A percentile compares a stretch with the other conserved stretches of the same genome.
Conservation (phyloP, 345 rosid species). For the Boechera stricta region DNA sequence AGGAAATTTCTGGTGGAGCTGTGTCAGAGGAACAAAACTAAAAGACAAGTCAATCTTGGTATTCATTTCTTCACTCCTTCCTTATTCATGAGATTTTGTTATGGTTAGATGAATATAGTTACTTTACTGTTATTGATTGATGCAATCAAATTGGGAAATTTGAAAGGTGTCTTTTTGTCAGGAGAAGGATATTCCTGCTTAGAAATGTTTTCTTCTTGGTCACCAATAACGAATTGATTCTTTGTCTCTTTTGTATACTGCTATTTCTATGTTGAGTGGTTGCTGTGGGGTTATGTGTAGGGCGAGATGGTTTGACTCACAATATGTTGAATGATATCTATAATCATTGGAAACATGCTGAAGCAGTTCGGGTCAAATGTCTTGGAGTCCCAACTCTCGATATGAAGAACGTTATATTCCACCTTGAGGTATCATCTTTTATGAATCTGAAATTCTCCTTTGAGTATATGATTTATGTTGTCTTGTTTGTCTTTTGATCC, state of each 20-base stretch:
- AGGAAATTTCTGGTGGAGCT: slow-evolving; percentile 74
- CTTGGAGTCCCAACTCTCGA: slow-evolving; percentile 90
- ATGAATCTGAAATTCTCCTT: too few species aligned
- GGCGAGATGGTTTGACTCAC: slow-evolving; percentile 97
- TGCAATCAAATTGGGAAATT: background rate
- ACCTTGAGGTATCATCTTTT: slow-evolving; percentile 70
- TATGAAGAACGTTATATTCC: slow-evolving; percentile 82
- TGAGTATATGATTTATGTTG: background rate
- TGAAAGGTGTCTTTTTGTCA: background rate
- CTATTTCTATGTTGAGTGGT: slow-evolving; percentile 3
- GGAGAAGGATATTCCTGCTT: background rate
- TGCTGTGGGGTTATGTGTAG: slow-evolving; percentile 44
- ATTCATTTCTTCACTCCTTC: background rate
- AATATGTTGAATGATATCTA: slow-evolving; percentile 92
- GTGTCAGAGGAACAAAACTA: slow-evolving; percentile 72
- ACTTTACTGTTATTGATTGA: background rate
- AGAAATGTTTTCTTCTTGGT: background rate
- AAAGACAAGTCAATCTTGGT: slow-evolving; percentile 79
- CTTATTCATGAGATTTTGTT: background rate
- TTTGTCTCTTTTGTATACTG: background rate
- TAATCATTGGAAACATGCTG: slow-evolving; percentile 77
- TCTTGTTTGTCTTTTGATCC: background rate
- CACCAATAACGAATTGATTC: background rate
- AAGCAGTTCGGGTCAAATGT: slow-evolving; percentile 87
- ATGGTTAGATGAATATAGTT: background rate